These are phyloP conservation scores for Taphrina deformans DNA, from an alignment of 1,139 yeast genomes.

Conservation along the genomic window DNA sequence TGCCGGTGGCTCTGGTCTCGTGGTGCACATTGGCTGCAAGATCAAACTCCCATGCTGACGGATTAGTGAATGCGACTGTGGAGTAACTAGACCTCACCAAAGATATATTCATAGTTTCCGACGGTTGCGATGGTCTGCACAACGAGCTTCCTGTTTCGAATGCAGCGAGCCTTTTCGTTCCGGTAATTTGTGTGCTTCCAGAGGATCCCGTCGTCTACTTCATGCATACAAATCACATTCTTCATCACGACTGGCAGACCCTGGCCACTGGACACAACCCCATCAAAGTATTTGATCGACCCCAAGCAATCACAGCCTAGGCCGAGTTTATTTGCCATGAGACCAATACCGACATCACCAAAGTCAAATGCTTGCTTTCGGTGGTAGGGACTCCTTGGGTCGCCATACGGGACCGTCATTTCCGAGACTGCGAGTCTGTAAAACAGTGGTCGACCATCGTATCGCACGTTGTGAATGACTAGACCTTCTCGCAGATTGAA, in stretches of 20 bases:
- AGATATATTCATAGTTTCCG: constrained; percentile 71
- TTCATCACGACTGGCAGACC: constrained; percentile 71
- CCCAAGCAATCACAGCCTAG: constrained; percentile 86
- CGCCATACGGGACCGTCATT: constrained; percentile 83
- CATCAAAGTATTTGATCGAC: constrained; percentile 76
- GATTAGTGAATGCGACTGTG: background rate
- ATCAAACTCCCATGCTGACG: constrained; percentile 72
- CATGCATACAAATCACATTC: constrained; percentile 79
- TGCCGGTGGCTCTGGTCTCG: constrained; percentile 77
- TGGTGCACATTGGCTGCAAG: constrained; percentile 80
- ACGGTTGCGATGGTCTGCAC: constrained; percentile 80
- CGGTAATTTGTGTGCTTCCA: constrained; percentile 82
- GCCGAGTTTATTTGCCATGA: constrained; percentile 74
- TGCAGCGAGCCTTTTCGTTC: constrained; percentile 71
- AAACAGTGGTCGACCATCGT: constrained; percentile 73
- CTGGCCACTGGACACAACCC: constrained; percentile 62
- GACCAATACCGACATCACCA: constrained; percentile 86
- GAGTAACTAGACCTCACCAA: background rate
- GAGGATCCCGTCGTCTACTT: constrained; percentile 76
- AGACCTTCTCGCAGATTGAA: constrained; percentile 84
- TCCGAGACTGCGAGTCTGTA: constrained; percentile 76
- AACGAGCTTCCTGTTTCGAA: constrained; percentile 72
- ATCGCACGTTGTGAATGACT: constrained; percentile 69
- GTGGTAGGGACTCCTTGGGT: constrained; percentile 76
- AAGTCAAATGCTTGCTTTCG: constrained; percentile 83